These are phyloP conservation scores for Bacidia rubella DNA, from an alignment of 495 filamentous ascomycete genomes.

Conservation along the genomic window DNA sequence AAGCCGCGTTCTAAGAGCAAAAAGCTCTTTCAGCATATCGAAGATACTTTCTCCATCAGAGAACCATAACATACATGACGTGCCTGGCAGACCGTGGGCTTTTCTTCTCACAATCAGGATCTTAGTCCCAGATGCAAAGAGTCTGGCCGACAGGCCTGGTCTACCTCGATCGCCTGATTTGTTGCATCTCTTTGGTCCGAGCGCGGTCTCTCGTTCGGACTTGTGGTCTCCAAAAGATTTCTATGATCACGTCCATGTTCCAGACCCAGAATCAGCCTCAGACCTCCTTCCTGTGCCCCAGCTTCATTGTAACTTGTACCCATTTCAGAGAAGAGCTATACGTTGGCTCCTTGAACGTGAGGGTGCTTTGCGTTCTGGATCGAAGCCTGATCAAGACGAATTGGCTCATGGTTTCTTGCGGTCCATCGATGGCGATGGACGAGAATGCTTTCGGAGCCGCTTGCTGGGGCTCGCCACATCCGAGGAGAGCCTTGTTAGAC, in stretches of 20 bases:
- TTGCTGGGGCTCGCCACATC: slow-evolving; percentile 47
- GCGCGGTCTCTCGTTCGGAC: too few species aligned
- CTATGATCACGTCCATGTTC: slow-evolving; percentile 51
- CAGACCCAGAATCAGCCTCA: slow-evolving; percentile 16
- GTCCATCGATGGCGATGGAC: slow-evolving; percentile 36
- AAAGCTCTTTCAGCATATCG: slow-evolving; percentile 3
- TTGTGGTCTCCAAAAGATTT: slow-evolving; percentile 48
- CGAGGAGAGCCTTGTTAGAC: slow-evolving; percentile 34
- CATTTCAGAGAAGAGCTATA: slow-evolving; percentile 61
- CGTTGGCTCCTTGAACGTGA: slow-evolving; percentile 55
- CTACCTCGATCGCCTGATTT: slow-evolving; percentile 7
- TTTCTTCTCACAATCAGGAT: slow-evolving; percentile 6
- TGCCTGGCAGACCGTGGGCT: too few species aligned
- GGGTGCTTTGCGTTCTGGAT: slow-evolving; percentile 23
- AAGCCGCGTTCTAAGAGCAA: background rate
- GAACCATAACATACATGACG: too few species aligned
- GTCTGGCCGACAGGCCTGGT: slow-evolving; percentile 5
- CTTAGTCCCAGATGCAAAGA: slow-evolving; percentile 8
- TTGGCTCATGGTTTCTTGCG: slow-evolving; percentile 17
- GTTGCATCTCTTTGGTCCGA: slow-evolving; percentile 7
- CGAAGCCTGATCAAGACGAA: background rate
- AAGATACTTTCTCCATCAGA: too few species aligned
- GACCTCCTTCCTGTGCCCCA: slow-evolving; percentile 21
- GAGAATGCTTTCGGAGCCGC: slow-evolving; percentile 44
- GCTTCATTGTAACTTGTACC: slow-evolving; percentile 43